Conservation (phyloP, 352 stramenopile genomes). For the Globisporangium spinosum region DNA sequence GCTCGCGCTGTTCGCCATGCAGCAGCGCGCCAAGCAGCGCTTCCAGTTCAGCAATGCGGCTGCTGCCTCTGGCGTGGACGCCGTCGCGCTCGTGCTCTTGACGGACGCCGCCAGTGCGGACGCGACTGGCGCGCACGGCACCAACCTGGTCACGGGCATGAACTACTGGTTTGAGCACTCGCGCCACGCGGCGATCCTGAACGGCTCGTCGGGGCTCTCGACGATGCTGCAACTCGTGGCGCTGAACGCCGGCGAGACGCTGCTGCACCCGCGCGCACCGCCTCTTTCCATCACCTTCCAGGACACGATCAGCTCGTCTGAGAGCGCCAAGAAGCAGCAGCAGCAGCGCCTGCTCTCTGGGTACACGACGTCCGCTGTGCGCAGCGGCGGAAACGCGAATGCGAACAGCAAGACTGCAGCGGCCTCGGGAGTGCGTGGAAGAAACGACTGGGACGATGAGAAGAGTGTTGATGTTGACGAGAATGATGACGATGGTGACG, state of each 20-base stretch:
- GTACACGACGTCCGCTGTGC: neutral
- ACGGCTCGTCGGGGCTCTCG: slow-evolving; percentile 25
- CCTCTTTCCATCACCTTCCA: slow-evolving; percentile 61
- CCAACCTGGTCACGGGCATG: slow-evolving; percentile 51
- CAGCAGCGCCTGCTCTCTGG: slow-evolving; percentile 6
- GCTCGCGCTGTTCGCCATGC: slow-evolving; percentile 36
- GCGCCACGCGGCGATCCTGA: slow-evolving; percentile 17
- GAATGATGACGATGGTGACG: slow-evolving; percentile 8
- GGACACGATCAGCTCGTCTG: slow-evolving; percentile 21
- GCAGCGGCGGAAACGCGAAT: neutral
- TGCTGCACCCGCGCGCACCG: slow-evolving; percentile 69
- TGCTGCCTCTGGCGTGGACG: slow-evolving; percentile 23
- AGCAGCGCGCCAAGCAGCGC: slow-evolving; percentile 30
- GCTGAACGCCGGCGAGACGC: slow-evolving; percentile 56
- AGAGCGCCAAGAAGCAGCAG: slow-evolving; percentile 12
- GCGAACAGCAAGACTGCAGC: neutral
- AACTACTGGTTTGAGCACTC: slow-evolving; percentile 45
- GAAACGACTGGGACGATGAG: slow-evolving; percentile 42
- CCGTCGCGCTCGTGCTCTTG: slow-evolving; percentile 51
- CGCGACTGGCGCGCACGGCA: slow-evolving; percentile 42
- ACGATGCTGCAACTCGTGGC: slow-evolving; percentile 48
- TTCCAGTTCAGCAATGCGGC: slow-evolving; percentile 8
- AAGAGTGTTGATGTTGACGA: slow-evolving; percentile 12
- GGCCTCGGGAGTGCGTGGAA: slow-evolving; percentile 24
- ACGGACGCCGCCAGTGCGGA: slow-evolving; percentile 54